phyloP scores from a whole-genome alignment of 768 basidiomycete species.

The Boletales sp. region DNA sequence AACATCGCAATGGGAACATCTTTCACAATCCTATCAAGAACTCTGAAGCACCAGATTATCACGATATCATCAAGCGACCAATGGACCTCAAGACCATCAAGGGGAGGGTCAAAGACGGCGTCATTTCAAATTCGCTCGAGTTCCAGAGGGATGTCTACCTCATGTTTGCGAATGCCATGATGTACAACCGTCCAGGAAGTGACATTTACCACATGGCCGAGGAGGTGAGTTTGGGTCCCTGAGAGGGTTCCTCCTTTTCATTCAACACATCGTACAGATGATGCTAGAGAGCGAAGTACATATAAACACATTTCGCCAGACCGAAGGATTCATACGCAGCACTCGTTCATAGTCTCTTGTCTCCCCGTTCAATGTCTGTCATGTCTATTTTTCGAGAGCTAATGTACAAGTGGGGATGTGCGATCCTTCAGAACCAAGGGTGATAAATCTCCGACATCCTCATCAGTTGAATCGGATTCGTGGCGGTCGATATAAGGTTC shows the following conservation, averaged over 20 bases:
- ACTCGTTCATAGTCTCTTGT: conserved; percentile 24
- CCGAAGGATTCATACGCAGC: conserved; percentile 62
- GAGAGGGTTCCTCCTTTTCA: neutral
- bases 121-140: conserved; percentile 77
- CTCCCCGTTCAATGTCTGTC: neutral
- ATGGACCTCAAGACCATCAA: conserved; percentile 96
- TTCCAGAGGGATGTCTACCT: conserved; percentile 87
- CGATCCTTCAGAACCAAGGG: conserved; percentile 67
- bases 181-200: conserved; percentile 88
- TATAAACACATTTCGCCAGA: conserved; percentile 69
- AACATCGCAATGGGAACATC: conserved; percentile 84
- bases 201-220: conserved; percentile 90
- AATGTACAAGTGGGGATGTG: neutral
- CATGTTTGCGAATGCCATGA: conserved; percentile 97
- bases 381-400: conserved; percentile 1
- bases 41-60: conserved; percentile 87
- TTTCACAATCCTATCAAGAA: conserved; percentile 89
- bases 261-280: conserved; percentile 45
- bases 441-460: conserved; percentile 84
- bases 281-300: conserved; percentile 68
- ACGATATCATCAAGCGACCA: conserved; percentile 88
- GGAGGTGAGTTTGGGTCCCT: conserved; percentile 54
- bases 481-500: conserved; percentile 79
- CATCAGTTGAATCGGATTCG: conserved; percentile 79
- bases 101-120: conserved; percentile 76